These are phyloP conservation scores for Aleurites moluccanus DNA, from an alignment of 441 rosid species.

Conservation along the genomic window DNA sequence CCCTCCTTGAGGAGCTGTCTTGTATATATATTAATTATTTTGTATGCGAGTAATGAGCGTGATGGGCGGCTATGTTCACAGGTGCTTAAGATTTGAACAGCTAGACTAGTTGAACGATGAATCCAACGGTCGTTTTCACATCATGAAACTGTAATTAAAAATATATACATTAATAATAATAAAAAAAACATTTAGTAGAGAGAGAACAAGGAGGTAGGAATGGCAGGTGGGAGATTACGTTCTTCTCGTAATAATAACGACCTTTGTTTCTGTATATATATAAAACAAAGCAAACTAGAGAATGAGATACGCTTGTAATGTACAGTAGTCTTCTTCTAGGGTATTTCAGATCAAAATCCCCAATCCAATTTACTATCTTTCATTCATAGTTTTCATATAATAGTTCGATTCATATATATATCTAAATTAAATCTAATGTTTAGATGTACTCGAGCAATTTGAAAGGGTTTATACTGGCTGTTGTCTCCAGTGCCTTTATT, in stretches of 20 bases:
- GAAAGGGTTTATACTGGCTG: conserved; percentile 54
- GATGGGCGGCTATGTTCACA: too few species aligned
- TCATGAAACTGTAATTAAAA: too few species aligned
- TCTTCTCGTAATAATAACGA: background rate
- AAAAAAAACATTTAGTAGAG: too few species aligned
- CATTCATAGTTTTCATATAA: background rate
- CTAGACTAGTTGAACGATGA: too few species aligned
- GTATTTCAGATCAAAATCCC: conserved; percentile 2
- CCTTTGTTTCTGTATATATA: background rate
- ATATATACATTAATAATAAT: too few species aligned
- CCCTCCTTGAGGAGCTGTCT: too few species aligned
- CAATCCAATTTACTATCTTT: background rate
- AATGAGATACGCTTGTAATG: background rate
- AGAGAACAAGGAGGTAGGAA: background rate
- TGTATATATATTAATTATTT: too few species aligned
- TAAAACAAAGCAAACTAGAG: background rate
- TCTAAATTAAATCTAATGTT: background rate
- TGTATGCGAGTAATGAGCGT: too few species aligned
- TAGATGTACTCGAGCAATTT: conserved; percentile 40
- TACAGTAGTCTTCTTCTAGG: background rate
- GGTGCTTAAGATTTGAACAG: too few species aligned
- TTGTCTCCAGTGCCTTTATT: conserved; percentile 61
- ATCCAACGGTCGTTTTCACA: too few species aligned
- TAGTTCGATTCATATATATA: background rate
- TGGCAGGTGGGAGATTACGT: background rate